Evolutionary conservation across 805 yeast species (phyloP), one percentile per base, ranked within the genome.

Genomic region (Schizosaccharomyces japonicus): DNA sequence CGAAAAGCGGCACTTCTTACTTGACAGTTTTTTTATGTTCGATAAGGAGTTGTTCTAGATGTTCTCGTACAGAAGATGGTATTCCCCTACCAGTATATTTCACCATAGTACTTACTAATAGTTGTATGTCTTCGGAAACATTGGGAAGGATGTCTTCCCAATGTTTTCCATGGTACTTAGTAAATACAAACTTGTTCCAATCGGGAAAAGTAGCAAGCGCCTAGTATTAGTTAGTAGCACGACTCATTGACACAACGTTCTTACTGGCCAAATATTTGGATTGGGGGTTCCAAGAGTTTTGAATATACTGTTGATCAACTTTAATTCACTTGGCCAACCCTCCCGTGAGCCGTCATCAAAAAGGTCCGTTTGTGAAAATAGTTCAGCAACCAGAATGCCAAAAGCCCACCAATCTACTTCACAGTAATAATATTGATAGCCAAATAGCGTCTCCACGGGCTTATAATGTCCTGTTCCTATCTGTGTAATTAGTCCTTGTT

Each of bases 271-370:
- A 25, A 36, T 36, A 15, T 23, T 21, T 6, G 23, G 13, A 21
- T 36, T 36, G 8, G 42, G 42, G 11, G 42, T 36, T n/a, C 42
- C 42, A 17, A 36, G 27, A 15, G 42, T 36, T 19, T 36, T 25
- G 10, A 36, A 19, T 19, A 36, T 36, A 19, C 23, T 36, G 10
- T 27, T 36, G 8, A 23, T 36, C 3, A 36, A 21, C 23, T n/a
- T 17, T 36, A 36, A 36, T 21, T 36, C 42, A 36, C 42, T 36
- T 7, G 42, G 42, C 42, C 42, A 36, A 19, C 42, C 42, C 26
- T 36, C 42, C 25, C 27, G 23, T 7, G 25, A 15, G 17, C 42
- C 42, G 10, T 36, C 42, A 11, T 36, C 42, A 21, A 36, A 36
- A 3, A 36, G 27, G 23, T 25, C 25, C 2, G 3, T 8, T 5